Evolutionary conservation across 345 rosid species (phyloP).

Genomic region (Eucalyptus virginea): DNA sequence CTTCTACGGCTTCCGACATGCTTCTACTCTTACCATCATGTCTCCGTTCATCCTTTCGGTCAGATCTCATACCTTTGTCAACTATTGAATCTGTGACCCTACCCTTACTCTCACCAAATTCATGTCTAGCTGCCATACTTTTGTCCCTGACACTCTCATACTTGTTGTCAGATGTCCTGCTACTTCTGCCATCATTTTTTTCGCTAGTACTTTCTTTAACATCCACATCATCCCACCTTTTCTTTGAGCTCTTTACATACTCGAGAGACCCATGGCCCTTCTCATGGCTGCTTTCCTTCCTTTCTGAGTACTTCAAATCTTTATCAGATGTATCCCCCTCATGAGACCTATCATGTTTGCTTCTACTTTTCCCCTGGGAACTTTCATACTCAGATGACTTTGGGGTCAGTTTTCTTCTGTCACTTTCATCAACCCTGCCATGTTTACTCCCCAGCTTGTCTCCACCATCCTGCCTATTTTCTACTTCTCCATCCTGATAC

Average conservation of each 20-base stretch:
- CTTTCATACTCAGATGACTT: conserved; percentile 54
- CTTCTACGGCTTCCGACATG: conserved; percentile 41
- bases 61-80: conserved; percentile 50
- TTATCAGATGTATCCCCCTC: conserved; percentile 45
- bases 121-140: conserved; percentile 29
- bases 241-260: conserved; percentile 50
- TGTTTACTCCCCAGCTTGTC: conserved; percentile 45
- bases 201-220: conserved; percentile 34
- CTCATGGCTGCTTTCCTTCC: conserved; percentile 59
- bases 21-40: conserved; percentile 39
- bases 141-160: conserved; percentile 43
- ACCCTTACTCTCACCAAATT: conserved; percentile 43
- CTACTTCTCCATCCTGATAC: conserved; percentile 90
- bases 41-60: conserved; percentile 58
- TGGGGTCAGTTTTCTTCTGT: conserved; percentile 36
- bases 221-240: conserved; percentile 81
- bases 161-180: conserved; percentile 55
- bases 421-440: conserved; percentile 37
- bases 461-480: conserved; percentile 41
- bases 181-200: conserved; percentile 38
- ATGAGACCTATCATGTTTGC: conserved; percentile 54
- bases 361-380: conserved; percentile 42
- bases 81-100: conserved; percentile 25
- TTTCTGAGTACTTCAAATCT: conserved; percentile 50
- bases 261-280: conserved; percentile 67